Evolutionary conservation across 2,329 filamentous ascomycete genomes (phyloP).

Genomic region (Corynespora cassiicola): DNA sequence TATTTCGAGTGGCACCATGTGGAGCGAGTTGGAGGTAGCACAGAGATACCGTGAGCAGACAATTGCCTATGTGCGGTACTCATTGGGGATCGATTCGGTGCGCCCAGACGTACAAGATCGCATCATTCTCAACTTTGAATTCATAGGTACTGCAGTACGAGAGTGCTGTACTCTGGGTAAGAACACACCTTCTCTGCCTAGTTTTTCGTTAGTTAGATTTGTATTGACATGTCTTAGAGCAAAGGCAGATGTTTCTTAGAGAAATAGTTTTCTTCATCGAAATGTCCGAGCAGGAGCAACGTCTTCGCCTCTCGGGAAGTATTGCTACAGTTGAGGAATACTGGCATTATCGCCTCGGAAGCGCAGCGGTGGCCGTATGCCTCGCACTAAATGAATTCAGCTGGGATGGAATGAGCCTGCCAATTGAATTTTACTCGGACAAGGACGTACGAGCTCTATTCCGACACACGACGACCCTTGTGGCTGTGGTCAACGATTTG

Average conservation of each 20-base stretch:
- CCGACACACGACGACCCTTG: constrained; percentile 13
- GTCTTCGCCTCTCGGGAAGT: constrained; percentile 4
- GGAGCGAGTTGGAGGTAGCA: constrained; percentile 11
- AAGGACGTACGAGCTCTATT: constrained; percentile 8
- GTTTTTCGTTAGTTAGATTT: too few species aligned
- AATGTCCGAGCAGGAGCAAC: constrained; percentile 14
- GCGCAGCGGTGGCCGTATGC: constrained; percentile 16
- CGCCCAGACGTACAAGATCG: constrained; percentile 1
- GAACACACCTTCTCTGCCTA: background rate
- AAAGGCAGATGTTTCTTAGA: constrained; percentile 6
- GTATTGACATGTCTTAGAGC: too few species aligned
- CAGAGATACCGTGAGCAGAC: constrained; percentile 17
- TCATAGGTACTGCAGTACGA: constrained; percentile 5
- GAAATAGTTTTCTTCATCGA: constrained; percentile 11
- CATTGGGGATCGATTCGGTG: constrained; percentile 7
- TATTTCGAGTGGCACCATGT: constrained; percentile 8
- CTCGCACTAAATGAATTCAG: constrained; percentile 18
- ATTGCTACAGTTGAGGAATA: constrained; percentile 14
- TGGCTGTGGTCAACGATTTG: constrained; percentile 13
- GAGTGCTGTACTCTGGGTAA: constrained; percentile 2
- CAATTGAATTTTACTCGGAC: constrained; percentile 7
- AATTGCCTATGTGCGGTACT: constrained; percentile 11
- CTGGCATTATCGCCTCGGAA: constrained; percentile 18
- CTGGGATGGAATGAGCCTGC: constrained; percentile 8
- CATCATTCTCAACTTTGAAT: constrained; percentile 12